Percentiles rank a stretch among this genome's conserved stretches.
These are phyloP conservation scores for Talaromyces piceae DNA, from an alignment of 2,329 filamentous ascomycete species.

Conservation along the genomic window DNA sequence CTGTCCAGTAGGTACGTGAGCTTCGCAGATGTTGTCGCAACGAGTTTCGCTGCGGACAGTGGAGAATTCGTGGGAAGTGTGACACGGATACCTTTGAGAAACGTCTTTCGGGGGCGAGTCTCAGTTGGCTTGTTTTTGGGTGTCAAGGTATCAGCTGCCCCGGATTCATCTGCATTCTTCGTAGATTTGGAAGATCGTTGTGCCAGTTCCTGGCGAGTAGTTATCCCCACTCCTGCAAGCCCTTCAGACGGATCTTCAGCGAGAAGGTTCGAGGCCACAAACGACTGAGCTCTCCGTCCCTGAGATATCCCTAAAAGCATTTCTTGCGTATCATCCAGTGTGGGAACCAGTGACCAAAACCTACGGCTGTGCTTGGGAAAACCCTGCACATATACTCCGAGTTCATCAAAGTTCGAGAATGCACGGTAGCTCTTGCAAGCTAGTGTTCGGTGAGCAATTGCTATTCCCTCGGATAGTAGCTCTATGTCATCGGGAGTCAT, in stretches of 20 bases:
- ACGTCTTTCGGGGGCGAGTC: slow-evolving; percentile 25
- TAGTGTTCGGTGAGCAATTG: slow-evolving; percentile 53
- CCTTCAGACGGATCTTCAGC: slow-evolving; percentile 31
- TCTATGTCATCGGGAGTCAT: slow-evolving; percentile 55
- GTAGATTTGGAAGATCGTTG: slow-evolving; percentile 16
- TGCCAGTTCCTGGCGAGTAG: slow-evolving; percentile 23
- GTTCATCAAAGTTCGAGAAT: slow-evolving; percentile 65
- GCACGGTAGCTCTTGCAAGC: slow-evolving; percentile 56
- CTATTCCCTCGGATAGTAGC: slow-evolving; percentile 58
- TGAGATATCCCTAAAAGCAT: slow-evolving; percentile 53
- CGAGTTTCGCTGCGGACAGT: slow-evolving; percentile 53
- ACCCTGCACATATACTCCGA: slow-evolving; percentile 63
- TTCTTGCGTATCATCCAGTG: slow-evolving; percentile 31
- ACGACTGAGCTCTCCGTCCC: slow-evolving; percentile 48
- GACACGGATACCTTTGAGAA: slow-evolving; percentile 20
- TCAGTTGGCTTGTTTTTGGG: slow-evolving; percentile 19
- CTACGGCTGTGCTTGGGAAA: slow-evolving; percentile 57
- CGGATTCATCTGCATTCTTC: slow-evolving; percentile 16
- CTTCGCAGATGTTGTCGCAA: slow-evolving; percentile 81
- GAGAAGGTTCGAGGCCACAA: slow-evolving; percentile 38
- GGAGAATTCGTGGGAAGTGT: slow-evolving; percentile 38
- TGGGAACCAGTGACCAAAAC: slow-evolving; percentile 58
- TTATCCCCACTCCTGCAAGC: slow-evolving; percentile 35
- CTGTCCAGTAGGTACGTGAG: slow-evolving; percentile 75
- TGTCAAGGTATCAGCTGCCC: slow-evolving; percentile 14